Base-by-base conservation (phyloP, 495 filamentous ascomycete genomes). In the Thozetella sp. region DNA sequence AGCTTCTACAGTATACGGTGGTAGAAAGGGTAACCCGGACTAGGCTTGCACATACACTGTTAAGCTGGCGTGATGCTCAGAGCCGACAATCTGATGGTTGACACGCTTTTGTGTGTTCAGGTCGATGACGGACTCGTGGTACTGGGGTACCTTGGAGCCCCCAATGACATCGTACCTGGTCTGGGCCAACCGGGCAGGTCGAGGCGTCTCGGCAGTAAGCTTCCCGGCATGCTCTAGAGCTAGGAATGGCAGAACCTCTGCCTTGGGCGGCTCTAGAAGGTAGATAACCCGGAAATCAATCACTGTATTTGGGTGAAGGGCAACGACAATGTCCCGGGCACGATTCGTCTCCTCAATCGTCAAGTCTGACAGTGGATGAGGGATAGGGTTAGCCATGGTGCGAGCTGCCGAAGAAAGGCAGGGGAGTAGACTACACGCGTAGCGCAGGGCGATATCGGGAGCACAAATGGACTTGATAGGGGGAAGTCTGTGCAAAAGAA, bases 151-250 rank as follows among this genome's bases (percentile, higher is more conserved):
- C 57, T 88, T 84, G 25, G 71, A 59, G 10, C 9, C 43, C 6
- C 79, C 79, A 60, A 90, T 82, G 50, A 86, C 80, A 72, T 92
- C 89, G 71, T 90, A 90, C 55, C 88, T 76, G 22, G 87, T 80
- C 51, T 81, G 76, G n/a, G 88, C 87, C 40, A 86, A 69, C 51
- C 88, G 81, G 3, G 81, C 75, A 4, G 87, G 88, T 67, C 56
- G 69, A 64, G 67, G 71, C 70, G 63, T 63, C 64, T 62, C 67
- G 71, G 23, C 63, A 58, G 25, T 67, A 69, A 25, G 56, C 24
- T 64, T 23, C 30, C 76, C 73, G 17, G 65, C 64, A 63, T 80
- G 73, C 66, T 83, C 83, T 10, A 73, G 73, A 6, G 54, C 61
- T 22, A 80, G 68, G 56, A 73, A 80, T 3, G 67, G 74, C 2